Base-by-base conservation (phyloP, 305 asterid species). In the Ilex paraguariensis region DNA sequence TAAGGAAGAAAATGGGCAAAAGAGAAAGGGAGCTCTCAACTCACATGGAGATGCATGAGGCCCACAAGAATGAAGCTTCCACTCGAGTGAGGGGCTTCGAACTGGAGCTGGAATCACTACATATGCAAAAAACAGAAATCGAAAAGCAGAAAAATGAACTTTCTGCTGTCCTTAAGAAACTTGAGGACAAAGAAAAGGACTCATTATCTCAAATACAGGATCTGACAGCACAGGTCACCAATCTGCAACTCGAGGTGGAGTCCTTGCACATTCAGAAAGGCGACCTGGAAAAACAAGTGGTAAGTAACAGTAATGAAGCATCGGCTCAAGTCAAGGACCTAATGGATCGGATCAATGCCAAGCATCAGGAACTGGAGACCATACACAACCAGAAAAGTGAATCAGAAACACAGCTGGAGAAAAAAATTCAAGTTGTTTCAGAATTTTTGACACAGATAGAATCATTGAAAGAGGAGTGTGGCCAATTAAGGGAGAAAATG, bases 281-380 rank as follows among this genome's bases (percentile, higher is more conserved):
- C 31, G 82, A 82, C 54, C 54, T 83, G 64, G 94, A 83, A 81
- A 79, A 78, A 71, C 75, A 84, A 73, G 57, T 84, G 52, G 78
- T 64, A 48, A 21, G 28, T 49, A 75, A 62, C 76, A 74, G 72
- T 49, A 66, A 67, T 21, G 87, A 81, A 67, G 72, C 79, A 70
- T 70, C 87, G 9, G 75, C 67, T 33, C 83, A 73, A 67, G 58
- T 85, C 50, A 82, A 79, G 80, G 81, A 72, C 69, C 64, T 80
- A 63, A 70, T 62, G n/a, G 81, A 73, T 52, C 72, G 75, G 62
- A 53, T 75, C 60, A 66, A 59, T 44, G 72, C 89, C 53, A 45
- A 82, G 67, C 66, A 57, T 59, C 70, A 75, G 56, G 85, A 21
- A 21, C 28, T 21, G 28, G 28, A 21, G 28, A 21, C 28, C 28